These are phyloP conservation scores for Eugenia klotzschiana DNA, from an alignment of 441 rosid genomes.

Conservation along the genomic window DNA sequence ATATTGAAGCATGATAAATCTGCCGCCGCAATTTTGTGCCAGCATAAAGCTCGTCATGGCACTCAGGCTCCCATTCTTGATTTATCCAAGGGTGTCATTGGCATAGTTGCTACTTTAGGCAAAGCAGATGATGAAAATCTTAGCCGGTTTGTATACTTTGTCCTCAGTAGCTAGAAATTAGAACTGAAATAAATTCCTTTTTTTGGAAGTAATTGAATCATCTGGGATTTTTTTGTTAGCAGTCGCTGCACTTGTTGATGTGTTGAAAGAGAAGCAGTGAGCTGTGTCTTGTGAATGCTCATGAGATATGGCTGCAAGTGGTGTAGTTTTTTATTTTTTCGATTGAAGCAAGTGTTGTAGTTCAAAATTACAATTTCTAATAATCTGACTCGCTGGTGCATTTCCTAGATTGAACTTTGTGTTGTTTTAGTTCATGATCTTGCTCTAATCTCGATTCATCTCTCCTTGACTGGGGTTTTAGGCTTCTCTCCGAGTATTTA, in stretches of 20 bases:
- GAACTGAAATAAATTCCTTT: neutral
- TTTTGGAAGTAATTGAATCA: neutral
- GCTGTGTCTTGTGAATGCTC: neutral
- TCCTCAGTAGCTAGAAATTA: neutral
- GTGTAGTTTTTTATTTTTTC: no score
- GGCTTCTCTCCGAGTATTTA: conserved; percentile 60
- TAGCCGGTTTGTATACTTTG: conserved; percentile 38
- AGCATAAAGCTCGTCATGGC: conserved; percentile 30
- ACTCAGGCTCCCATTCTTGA: conserved; percentile 22
- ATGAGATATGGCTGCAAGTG: neutral
- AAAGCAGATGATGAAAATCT: conserved; percentile 57
- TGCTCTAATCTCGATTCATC: neutral
- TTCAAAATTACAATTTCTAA: neutral
- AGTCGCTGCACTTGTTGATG: neutral
- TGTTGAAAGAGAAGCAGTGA: neutral
- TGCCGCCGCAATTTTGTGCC: conserved; percentile 57
- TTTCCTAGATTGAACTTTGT: neutral
- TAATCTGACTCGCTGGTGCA: neutral
- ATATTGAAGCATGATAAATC: conserved; percentile 39
- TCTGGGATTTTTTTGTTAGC: neutral
- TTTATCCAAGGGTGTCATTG: conserved; percentile 40
- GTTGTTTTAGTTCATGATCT: neutral
- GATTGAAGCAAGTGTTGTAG: neutral
- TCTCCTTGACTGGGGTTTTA: conserved; percentile 6
- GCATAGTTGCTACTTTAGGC: conserved; percentile 67